Percentiles rank a stretch among this genome's conserved stretches.
phyloP scores from a whole-genome alignment of 768 basidiomycete species.

The Xanthoconium stramineum region DNA sequence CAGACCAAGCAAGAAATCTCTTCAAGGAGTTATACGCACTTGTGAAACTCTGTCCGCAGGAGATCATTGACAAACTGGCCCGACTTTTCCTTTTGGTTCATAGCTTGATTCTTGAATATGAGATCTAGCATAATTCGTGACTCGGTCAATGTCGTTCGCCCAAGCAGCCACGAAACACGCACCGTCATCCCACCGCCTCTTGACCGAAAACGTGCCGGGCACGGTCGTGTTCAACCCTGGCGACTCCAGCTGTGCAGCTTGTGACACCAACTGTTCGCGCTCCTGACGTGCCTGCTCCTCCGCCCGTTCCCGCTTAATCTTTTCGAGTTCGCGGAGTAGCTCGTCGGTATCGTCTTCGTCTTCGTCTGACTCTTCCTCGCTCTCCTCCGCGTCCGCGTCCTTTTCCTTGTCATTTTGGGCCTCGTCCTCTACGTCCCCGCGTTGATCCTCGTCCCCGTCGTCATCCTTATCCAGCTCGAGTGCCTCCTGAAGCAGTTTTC shows the following conservation, averaged over 20 bases:
- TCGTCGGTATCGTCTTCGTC: conserved; percentile 69
- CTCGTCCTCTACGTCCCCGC: conserved; percentile 27
- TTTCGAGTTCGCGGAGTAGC: conserved; percentile 93
- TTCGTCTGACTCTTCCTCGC: conserved; percentile 45
- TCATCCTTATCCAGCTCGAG: conserved; percentile 86
- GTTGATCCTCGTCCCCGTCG: conserved; percentile 58
- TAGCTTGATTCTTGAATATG: conserved; percentile 98
- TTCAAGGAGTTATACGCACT: conserved; percentile 47
- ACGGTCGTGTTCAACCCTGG: conserved; percentile 71
- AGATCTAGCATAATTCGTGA: conserved; percentile 53
- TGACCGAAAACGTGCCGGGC: conserved; percentile 86
- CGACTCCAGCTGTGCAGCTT: conserved; percentile 66
- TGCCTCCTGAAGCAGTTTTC: conserved; percentile 85
- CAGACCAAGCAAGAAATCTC: conserved; percentile 8
- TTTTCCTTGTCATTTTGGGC: conserved; percentile 24
- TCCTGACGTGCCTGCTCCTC: conserved; percentile 88
- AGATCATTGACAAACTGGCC: conserved; percentile 95
- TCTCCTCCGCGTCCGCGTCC: conserved; percentile 31
- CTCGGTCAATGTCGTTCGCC: neutral
- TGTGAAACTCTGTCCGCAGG: conserved; percentile 90
- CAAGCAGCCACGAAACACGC: conserved; percentile 21
- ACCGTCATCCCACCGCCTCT: conserved; percentile 96
- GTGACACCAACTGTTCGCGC: conserved; percentile 61
- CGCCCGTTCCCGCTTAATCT: conserved; percentile 94
- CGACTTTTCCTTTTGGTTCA: conserved; percentile 56